phyloP scores from a whole-genome alignment of 441 rosid species.

The Populus hybrid region DNA sequence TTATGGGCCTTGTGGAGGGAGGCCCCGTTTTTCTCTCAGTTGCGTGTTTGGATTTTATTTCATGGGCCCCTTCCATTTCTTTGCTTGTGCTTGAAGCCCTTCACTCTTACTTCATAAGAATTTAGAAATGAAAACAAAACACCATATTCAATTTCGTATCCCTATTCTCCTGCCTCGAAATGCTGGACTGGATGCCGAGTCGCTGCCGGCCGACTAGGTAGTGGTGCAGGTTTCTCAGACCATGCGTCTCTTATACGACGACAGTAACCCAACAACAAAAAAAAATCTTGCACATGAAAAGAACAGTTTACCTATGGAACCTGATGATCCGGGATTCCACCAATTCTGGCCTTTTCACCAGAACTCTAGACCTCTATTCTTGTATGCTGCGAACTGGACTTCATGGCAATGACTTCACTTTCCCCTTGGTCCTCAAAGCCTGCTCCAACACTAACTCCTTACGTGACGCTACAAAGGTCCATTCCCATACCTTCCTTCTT shows the following conservation, averaged over 20 bases:
- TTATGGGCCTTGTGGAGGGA: no score
- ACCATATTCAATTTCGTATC: neutral
- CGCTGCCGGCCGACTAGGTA: neutral
- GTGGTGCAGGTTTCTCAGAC: neutral
- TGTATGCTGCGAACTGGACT: constrained; percentile 16
- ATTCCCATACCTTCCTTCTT: constrained; percentile 14
- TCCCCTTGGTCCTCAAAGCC: constrained; percentile 29
- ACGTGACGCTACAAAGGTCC: constrained; percentile 12
- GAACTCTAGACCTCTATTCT: constrained; percentile 9
- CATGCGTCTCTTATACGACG: neutral
- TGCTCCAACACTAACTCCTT: constrained; percentile 17
- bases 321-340: constrained; percentile 24
- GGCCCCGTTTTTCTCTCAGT: no score
- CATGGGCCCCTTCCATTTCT: no score
- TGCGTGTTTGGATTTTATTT: no score
- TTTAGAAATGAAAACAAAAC: neutral
- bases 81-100: no score
- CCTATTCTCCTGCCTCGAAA: neutral
- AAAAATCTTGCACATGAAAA: neutral
- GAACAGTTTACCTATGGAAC: constrained; percentile 24
- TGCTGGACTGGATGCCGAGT: neutral
- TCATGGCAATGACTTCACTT: constrained; percentile 24
- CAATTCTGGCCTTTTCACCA: constrained; percentile 6
- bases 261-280: neutral
- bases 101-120: no score